Conservation (phyloP, 2,329 filamentous ascomycete species). For the Epichloe bromicola region DNA sequence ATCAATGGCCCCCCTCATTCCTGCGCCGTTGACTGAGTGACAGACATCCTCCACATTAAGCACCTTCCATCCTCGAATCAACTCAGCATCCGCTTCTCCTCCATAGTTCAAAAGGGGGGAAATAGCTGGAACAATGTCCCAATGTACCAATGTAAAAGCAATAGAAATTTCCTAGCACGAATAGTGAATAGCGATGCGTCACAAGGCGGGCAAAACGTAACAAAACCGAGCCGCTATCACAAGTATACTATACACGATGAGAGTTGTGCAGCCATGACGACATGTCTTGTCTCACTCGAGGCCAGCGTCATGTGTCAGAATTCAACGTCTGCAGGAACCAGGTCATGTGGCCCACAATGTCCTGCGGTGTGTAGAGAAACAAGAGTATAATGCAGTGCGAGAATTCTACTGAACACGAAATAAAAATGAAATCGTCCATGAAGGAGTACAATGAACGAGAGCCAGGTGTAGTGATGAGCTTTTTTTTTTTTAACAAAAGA, state of each 20-base stretch:
- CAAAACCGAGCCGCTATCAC: background rate
- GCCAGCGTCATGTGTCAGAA: background rate
- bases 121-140: background rate
- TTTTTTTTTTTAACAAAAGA: background rate
- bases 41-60: too few relatives aligned
- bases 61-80: background rate
- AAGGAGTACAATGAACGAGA: background rate
- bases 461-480: background rate
- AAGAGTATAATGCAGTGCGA: too few relatives aligned
- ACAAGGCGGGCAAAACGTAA: too few relatives aligned
- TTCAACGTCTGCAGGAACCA: background rate
- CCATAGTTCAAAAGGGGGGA: too few relatives aligned
- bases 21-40: too few relatives aligned
- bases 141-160: background rate
- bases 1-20: too few relatives aligned
- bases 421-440: too few relatives aligned
- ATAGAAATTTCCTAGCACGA: background rate
- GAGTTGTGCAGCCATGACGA: background rate
- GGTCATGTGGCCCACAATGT: too few relatives aligned
- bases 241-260: background rate
- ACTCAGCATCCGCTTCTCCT: background rate
- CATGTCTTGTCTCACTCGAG: background rate
- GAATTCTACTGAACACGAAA: too few relatives aligned
- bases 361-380: background rate
- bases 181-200: too few relatives aligned